Evolutionary conservation across 768 basidiomycete species (phyloP).

Genomic region (Calocera cornea): DNA sequence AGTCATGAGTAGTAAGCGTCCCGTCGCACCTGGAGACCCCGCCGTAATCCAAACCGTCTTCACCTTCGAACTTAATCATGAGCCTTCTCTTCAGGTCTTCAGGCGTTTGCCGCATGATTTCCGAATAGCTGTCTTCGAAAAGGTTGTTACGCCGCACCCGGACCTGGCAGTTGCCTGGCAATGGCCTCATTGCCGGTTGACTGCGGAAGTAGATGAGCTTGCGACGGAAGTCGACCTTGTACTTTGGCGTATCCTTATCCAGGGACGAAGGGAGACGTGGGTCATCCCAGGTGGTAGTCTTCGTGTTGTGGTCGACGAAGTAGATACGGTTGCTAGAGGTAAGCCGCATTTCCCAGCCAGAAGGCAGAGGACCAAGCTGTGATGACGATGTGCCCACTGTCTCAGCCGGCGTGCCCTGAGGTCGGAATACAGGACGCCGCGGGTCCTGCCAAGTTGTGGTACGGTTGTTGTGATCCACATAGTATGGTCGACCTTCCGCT

Average conservation of each 20-base stretch:
- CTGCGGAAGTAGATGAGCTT: constrained; percentile 88
- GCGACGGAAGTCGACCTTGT: constrained; percentile 83
- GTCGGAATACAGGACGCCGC: constrained; percentile 36
- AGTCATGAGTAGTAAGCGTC: background rate
- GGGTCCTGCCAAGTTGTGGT: constrained; percentile 88
- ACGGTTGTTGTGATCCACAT: constrained; percentile 63
- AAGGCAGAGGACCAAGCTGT: constrained; percentile 68
- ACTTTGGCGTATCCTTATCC: constrained; percentile 84
- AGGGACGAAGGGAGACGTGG: constrained; percentile 70
- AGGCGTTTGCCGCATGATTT: constrained; percentile 68
- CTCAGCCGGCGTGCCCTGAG: constrained; percentile 30
- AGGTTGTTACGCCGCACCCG: constrained; percentile 69
- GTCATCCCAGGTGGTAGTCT: constrained; percentile 84
- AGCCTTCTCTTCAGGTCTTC: constrained; percentile 56
- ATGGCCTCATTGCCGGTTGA: constrained; percentile 67
- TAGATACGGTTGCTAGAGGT: constrained; percentile 76
- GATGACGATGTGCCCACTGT: constrained; percentile 28
- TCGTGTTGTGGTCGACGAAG: constrained; percentile 71
- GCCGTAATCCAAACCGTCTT: constrained; percentile 68
- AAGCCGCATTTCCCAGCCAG: constrained; percentile 90
- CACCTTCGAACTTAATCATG: constrained; percentile 64
- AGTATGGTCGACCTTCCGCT: constrained; percentile 68
- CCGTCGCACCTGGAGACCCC: constrained; percentile 51
- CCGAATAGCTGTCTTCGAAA: constrained; percentile 73
- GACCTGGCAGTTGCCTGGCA: constrained; percentile 72